phyloP scores from a whole-genome alignment of 164 flowering plant genomes.

The Chloranthus sessilifolius region DNA sequence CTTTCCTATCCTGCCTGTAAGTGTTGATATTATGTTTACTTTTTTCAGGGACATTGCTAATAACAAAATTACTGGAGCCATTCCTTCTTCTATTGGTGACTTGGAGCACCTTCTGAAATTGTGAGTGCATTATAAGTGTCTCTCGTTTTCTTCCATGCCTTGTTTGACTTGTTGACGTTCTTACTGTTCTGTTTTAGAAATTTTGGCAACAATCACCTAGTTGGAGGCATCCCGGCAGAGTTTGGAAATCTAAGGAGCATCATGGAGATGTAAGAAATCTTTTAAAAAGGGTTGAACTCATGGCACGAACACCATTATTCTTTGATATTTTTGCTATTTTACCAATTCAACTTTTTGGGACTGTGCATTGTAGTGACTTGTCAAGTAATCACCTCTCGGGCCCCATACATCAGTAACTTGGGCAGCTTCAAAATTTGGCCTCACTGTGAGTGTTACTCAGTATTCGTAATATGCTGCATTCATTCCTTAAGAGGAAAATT shows the following conservation, averaged over 20 bases:
- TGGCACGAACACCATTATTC: background rate
- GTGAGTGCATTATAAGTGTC: slow-evolving; percentile 47
- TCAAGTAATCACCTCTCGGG: slow-evolving; percentile 72
- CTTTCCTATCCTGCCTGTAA: background rate
- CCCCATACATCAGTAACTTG: slow-evolving; percentile 65
- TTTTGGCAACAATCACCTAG: slow-evolving; percentile 61
- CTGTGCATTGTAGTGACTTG: slow-evolving; percentile 55
- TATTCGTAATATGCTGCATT: too few relatives aligned
- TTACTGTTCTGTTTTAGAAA: slow-evolving; percentile 37
- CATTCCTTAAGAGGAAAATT: too few relatives aligned
- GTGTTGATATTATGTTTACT: background rate
- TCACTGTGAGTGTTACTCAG: slow-evolving; percentile 85
- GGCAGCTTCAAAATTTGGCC: slow-evolving; percentile 74
- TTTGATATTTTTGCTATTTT: too few relatives aligned
- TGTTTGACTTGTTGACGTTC: slow-evolving; percentile 10
- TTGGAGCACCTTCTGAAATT: slow-evolving; percentile 91
- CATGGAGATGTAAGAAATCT: slow-evolving; percentile 66
- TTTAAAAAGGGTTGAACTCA: too few relatives aligned
- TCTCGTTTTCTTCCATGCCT: background rate
- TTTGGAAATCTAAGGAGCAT: slow-evolving; percentile 90
- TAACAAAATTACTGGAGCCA: slow-evolving; percentile 64
- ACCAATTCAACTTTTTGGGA: background rate
- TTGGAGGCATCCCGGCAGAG: slow-evolving; percentile 73
- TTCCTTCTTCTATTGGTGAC: slow-evolving; percentile 86
- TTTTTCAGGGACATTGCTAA: slow-evolving; percentile 82